A percentile compares a stretch with the other conserved stretches of the same genome.
phyloP scores from a whole-genome alignment of 164 flowering plant genomes.

The Aristolochia contorta region DNA sequence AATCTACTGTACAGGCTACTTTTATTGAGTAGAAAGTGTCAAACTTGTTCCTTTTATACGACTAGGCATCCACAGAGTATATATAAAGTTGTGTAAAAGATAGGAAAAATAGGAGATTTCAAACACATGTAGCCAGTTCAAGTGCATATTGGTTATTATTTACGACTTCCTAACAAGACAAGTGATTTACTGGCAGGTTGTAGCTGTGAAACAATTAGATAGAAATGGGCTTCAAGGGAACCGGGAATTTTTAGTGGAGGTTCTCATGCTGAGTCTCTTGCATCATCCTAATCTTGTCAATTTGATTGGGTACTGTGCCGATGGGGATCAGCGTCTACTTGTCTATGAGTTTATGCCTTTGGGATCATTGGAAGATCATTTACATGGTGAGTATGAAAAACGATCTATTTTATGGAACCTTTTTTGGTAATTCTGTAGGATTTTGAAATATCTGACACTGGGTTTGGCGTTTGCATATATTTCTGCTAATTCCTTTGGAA shows the following conservation, averaged over 20 bases:
- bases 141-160: no score
- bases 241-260: conserved; percentile 35
- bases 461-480: not conserved
- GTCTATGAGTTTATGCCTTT: conserved; percentile 31
- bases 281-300: conserved; percentile 32
- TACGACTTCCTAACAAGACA: not conserved
- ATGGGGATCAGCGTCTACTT: conserved; percentile 37
- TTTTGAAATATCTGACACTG: not conserved
- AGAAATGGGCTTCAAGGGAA: conserved; percentile 35
- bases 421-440: not conserved
- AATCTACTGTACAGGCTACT: no score
- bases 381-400: conserved; percentile 18
- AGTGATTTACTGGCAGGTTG: conserved; percentile 19
- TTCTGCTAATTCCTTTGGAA: not conserved
- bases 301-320: conserved; percentile 36
- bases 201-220: conserved; percentile 32
- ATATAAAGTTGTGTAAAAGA: not conserved
- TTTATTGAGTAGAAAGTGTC: no score
- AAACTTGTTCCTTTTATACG: no score
- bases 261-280: conserved; percentile 35
- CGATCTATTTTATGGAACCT: not conserved
- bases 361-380: conserved; percentile 37
- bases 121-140: not conserved
- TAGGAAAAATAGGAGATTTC: not conserved
- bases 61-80: not conserved